Base-by-base conservation (phyloP, 805 yeast genomes). In the Metschnikowia picachoensis region DNA sequence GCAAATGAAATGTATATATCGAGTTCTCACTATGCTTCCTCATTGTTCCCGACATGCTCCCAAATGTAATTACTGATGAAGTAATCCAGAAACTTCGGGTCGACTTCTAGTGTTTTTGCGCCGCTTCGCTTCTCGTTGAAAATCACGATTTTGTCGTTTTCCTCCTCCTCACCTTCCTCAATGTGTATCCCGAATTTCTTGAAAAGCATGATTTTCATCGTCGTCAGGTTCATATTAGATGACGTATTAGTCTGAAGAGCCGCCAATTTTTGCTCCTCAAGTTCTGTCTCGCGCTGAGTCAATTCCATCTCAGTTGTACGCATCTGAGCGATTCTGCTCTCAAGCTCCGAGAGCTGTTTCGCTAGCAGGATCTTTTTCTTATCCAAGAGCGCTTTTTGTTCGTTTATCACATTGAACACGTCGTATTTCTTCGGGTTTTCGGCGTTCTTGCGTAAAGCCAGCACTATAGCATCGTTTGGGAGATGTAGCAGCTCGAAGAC, bases 31-130 rank as follows among this genome's bases (percentile, higher is more conserved):
- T 27, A 36, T 27, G 10, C 12, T 7, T 37, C 37, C 20, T 39
- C 40, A 7, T 27, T 32, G 30, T 20, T 31, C 15, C 48, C 57
- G 4, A 79, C 53, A 44, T 77, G 74, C 50, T 86, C 94, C 96
- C 96, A 87, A 30, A 87, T 77, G 59, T 79, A 84, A 58, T 87
- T 87, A 12, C 88, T 77, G 29, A 85, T 76, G 61, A 85, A 87
- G 57, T 75, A 83, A 48, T 82, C 83, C 56, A 85, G 79, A 50
- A 82, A 79, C 48, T 79, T 76, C 30, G 72, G 68, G 37, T 74
- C 73, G 59, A 81, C 73, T 27, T 78, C 74, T 43, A 85, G 62
- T 8, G 78, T 67, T 53, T 76, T 78, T 1, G 80, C 65, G 39
- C 76, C 76, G 27, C 64, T 64, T n/a, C 62, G 61, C 44, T 73